Base-by-base conservation (phyloP, 1,284 basidiomycete genomes). In the Psilocybe mexicana region DNA sequence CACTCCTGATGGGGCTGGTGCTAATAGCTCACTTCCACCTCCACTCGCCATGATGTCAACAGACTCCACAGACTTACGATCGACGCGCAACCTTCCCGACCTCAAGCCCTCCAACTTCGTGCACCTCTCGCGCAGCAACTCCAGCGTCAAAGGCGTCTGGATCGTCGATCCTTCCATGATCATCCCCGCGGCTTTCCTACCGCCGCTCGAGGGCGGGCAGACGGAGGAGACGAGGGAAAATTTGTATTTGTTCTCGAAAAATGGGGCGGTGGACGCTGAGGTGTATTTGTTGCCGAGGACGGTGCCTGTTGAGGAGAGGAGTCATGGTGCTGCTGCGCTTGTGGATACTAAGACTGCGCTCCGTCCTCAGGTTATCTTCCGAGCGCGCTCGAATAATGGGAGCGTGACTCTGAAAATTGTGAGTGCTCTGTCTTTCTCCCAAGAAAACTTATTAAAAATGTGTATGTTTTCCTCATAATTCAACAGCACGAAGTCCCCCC, bases 221-320 rank as follows among this genome's bases (percentile, higher is more conserved):
- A 67, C 70, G 0, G 70, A 72, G 38, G 63, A 60, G 4, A 64
- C 63, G 1, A 65, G 74, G 46, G 68, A 61, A 38, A 75, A 74
- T 56, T 43, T 74, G 0, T 64, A 54, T 12, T 54, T 76, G 12
- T 59, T 65, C 23, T 61, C 70, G 1, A 63, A 45, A 25, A 71
- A 74, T 55, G 75, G 74, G 6, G 30, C 43, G 10, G 67, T 76
- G 23, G 63, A 73, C 6, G 71, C 67, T 7, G 70, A 73, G 23
- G 54, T 75, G 1, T 71, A 65, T 38, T 43, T 76, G 18, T 23
- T 61, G 18, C 55, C 58, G 6, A 55, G 53, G 24, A 42, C 58
- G 57, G 5, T 18, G 18, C 18, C 18, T 18, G 18, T 18, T 18
- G 8, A 4, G 30, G 30, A 33, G 0, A 33, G 8, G 30, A 8